Percentiles rank a stretch among this genome's conserved stretches.
Conservation (phyloP, 805 yeast species). For the Candida patagonica region DNA sequence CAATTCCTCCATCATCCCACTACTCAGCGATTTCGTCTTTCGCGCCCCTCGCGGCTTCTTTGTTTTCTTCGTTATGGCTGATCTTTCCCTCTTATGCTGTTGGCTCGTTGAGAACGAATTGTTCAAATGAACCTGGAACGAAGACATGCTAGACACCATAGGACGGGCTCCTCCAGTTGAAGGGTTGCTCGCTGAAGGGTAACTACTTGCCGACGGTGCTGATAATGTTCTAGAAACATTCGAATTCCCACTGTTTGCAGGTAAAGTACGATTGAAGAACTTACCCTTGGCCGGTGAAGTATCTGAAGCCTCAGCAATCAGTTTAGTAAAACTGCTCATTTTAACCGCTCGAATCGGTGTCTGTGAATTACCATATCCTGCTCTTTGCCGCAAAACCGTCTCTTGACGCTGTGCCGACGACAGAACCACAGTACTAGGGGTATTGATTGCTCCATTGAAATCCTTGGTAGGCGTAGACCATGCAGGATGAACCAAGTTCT, state of each 20-base stretch:
- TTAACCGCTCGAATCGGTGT: slow-evolving; percentile 24
- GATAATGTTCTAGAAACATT: background rate
- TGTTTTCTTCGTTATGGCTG: background rate
- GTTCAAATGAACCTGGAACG: slow-evolving; percentile 24
- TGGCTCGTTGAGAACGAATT: slow-evolving; percentile 5
- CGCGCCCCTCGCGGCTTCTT: background rate
- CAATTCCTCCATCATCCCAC: no score
- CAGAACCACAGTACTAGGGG: slow-evolving; percentile 1
- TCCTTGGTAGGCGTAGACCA: slow-evolving; percentile 1
- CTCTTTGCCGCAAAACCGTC: background rate
- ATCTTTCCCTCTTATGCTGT: background rate
- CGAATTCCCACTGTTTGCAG: background rate
- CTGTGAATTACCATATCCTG: slow-evolving; percentile 16
- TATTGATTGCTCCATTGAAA: background rate
- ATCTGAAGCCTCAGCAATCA: slow-evolving; percentile 25
- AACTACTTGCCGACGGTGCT: background rate
- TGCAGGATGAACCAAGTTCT: background rate
- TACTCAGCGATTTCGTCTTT: background rate
- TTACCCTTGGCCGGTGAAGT: slow-evolving; percentile 27
- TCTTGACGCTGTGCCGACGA: slow-evolving; percentile 1
- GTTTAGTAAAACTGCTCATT: slow-evolving; percentile 18
- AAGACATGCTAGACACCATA: slow-evolving; percentile 24
- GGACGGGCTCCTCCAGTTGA: slow-evolving; percentile 18
- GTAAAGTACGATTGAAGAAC: slow-evolving; percentile 10
- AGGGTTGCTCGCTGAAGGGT: background rate